Conservation (phyloP, 352 stramenopile genomes). For the Globisporangium lucens region DNA sequence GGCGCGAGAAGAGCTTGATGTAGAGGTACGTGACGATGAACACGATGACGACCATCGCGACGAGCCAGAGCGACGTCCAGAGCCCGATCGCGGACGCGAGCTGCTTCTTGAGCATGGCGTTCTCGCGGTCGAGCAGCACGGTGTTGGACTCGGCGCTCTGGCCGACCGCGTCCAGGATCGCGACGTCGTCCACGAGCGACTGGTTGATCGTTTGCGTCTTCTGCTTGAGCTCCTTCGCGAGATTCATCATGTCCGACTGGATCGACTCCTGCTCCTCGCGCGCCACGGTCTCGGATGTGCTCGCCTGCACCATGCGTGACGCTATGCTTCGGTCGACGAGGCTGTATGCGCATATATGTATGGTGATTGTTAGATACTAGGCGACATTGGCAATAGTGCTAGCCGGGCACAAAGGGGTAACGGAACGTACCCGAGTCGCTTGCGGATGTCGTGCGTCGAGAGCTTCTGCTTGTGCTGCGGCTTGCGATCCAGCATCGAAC, state of each 20-base stretch:
- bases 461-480: slow-evolving; percentile 38
- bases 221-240: slow-evolving; percentile 72
- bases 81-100: slow-evolving; percentile 69
- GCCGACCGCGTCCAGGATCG: slow-evolving; percentile 73
- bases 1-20: slow-evolving; percentile 71
- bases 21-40: slow-evolving; percentile 76
- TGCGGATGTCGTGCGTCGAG: slow-evolving; percentile 51
- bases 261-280: slow-evolving; percentile 68
- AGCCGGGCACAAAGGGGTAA: background rate
- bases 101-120: slow-evolving; percentile 57
- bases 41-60: slow-evolving; percentile 52
- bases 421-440: slow-evolving; percentile 43
- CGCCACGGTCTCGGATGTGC: slow-evolving; percentile 38
- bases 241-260: slow-evolving; percentile 70
- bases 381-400: background rate
- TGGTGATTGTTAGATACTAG: background rate
- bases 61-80: slow-evolving; percentile 70
- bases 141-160: slow-evolving; percentile 70
- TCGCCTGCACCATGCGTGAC: slow-evolving; percentile 19
- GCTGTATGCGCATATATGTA: slow-evolving; percentile 5
- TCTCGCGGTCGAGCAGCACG: slow-evolving; percentile 56
- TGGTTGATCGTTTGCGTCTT: slow-evolving; percentile 74
- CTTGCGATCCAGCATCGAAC: slow-evolving; percentile 50
- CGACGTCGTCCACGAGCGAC: slow-evolving; percentile 61
- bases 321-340: slow-evolving; percentile 34